phyloP scores from a whole-genome alignment of 2,329 filamentous ascomycete species.

The Hymenoscyphus albidus region DNA sequence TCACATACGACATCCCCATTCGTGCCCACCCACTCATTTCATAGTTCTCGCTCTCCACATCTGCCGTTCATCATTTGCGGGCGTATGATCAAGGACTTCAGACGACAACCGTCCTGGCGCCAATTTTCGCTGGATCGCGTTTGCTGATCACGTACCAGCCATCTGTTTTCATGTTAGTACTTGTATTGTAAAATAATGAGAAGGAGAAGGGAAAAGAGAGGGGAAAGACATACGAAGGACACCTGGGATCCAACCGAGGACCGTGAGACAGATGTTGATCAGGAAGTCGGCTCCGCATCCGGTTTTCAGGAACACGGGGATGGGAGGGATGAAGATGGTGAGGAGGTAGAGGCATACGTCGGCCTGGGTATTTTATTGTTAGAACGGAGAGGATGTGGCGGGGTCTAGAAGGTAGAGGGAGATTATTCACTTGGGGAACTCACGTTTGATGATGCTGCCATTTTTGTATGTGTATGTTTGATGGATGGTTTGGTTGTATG shows the following conservation, averaged over 20 bases:
- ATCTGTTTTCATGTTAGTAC: conserved; percentile 17
- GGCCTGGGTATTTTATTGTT: conserved; percentile 18
- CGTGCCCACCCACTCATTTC: background rate
- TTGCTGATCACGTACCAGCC: conserved; percentile 32
- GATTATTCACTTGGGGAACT: background rate
- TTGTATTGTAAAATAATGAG: background rate
- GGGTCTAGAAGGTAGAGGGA: background rate
- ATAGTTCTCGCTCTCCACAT: background rate
- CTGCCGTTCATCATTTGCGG: background rate
- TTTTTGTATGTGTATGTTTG: background rate
- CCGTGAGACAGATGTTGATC: conserved; percentile 39
- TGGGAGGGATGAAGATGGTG: conserved; percentile 30
- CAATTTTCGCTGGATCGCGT: conserved; percentile 26
- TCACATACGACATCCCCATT: no score
- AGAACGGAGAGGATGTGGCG: background rate
- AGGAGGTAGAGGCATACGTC: conserved; percentile 31
- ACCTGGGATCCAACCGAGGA: conserved; percentile 37
- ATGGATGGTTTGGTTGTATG: background rate
- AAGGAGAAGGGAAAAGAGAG: background rate
- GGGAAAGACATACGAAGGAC: conserved; percentile 28
- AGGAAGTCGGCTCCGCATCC: conserved; percentile 39
- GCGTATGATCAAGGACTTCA: no score
- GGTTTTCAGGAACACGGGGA: conserved; percentile 37
- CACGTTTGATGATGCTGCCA: conserved; percentile 8
- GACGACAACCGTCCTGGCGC: no score